A percentile compares a stretch with the other conserved stretches of the same genome.
phyloP scores from a whole-genome alignment of 2,329 filamentous ascomycete species.

The Purpureocillium takamizusanense region DNA sequence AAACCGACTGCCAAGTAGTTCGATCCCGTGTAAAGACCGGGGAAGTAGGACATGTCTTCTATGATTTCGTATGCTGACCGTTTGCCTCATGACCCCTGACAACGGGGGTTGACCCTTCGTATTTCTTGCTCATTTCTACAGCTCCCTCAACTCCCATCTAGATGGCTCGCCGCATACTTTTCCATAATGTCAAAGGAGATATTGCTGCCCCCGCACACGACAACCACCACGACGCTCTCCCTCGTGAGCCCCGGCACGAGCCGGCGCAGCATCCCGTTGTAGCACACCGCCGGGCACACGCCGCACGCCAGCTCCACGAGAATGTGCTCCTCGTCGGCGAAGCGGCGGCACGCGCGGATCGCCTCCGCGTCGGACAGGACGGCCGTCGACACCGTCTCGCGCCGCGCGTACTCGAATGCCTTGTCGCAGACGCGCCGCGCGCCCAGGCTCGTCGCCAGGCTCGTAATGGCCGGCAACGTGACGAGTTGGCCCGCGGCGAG shows the following conservation, averaged over 20 bases:
- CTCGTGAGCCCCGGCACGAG: constrained; percentile 12
- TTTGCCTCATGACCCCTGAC: no score
- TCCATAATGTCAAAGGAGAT: constrained; percentile 21
- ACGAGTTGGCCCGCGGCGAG: constrained; percentile 44
- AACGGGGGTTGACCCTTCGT: no score
- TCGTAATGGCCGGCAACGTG: constrained; percentile 60
- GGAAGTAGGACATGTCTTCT: no score
- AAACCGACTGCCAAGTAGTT: no score
- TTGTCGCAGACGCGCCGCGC: constrained; percentile 53
- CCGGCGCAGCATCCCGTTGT: constrained; percentile 13
- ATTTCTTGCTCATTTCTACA: no score
- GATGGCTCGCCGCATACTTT: constrained; percentile 2
- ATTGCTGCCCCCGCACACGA: constrained; percentile 22
- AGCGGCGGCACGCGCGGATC: constrained; percentile 15
- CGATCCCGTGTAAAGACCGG: no score
- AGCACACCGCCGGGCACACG: constrained; percentile 18
- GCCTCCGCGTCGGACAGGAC: constrained; percentile 18
- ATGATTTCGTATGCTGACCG: no score
- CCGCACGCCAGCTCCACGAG: constrained; percentile 21
- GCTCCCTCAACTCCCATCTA: no score
- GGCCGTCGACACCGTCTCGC: constrained; percentile 14
- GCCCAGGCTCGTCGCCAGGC: constrained; percentile 62
- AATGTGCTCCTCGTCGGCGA: constrained; percentile 18
- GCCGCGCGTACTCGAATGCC: constrained; percentile 21
- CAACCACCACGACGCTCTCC: constrained; percentile 18